A percentile compares a stretch with the other conserved stretches of the same genome.
Evolutionary conservation across 2,329 filamentous ascomycete species (phyloP).

Genomic region (Gnomoniopsis smithogilvyi): DNA sequence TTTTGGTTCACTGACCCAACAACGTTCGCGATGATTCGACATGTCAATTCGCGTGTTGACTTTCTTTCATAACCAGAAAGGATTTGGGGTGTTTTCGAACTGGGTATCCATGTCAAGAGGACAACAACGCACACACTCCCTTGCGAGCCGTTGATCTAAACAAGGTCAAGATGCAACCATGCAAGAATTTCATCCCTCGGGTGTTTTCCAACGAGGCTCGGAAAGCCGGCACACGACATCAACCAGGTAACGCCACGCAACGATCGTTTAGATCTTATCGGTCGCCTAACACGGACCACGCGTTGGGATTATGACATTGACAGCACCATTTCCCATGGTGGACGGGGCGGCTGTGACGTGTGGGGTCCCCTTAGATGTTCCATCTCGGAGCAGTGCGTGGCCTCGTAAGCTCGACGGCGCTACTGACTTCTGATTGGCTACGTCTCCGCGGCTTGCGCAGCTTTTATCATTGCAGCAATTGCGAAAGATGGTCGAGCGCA

Average conservation of each 20-base stretch:
- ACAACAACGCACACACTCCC: not conserved
- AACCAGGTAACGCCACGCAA: not conserved
- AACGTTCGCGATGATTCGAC: not conserved
- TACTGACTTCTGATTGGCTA: conserved; percentile 24
- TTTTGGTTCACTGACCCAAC: not conserved
- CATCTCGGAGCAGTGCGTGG: conserved; percentile 20
- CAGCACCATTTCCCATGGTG: not conserved
- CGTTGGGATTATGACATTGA: too few relatives aligned
- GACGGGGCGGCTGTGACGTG: not conserved
- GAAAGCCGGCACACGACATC: not conserved
- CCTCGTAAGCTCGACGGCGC: conserved; percentile 26
- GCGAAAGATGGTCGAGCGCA: not conserved
- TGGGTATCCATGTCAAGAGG: not conserved
- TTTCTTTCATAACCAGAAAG: too few relatives aligned
- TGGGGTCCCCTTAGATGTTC: not conserved
- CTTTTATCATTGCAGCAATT: not conserved
- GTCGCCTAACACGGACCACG: not conserved
- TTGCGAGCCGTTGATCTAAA: not conserved
- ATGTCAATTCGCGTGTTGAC: not conserved
- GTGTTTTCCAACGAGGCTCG: not conserved
- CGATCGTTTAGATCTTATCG: conserved; percentile 2
- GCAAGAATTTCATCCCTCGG: not conserved
- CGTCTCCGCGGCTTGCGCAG: conserved; percentile 18
- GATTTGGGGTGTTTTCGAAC: too few relatives aligned
- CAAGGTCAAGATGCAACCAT: too few relatives aligned